These are phyloP conservation scores for Knoxia roxburghii DNA, from an alignment of 257 asterid genomes.

Conservation along the genomic window DNA sequence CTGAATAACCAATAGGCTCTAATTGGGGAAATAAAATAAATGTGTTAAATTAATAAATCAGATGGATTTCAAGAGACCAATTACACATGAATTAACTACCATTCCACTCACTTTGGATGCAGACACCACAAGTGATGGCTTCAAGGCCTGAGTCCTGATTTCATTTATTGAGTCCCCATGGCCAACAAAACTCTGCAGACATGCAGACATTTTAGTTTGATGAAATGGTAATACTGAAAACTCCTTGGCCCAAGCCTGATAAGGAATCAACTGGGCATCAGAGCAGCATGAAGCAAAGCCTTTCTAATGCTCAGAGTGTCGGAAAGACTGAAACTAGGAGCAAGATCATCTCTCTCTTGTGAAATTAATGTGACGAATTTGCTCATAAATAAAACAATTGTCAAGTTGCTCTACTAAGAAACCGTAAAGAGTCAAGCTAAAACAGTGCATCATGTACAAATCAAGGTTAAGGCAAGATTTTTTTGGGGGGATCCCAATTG, in stretches of 20 bases:
- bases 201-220: slow-evolving; percentile 1
- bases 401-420: not conserved
- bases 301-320: not conserved
- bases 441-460: not conserved
- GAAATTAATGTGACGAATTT: not conserved
- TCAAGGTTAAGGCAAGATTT: not conserved
- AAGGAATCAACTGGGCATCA: not conserved
- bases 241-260: not conserved
- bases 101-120: slow-evolving; percentile 78
- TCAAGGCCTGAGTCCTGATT: slow-evolving; percentile 81
- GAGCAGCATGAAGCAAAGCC: not conserved
- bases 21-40: not conserved
- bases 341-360: not conserved
- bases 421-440: no score
- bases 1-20: not conserved
- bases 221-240: slow-evolving; percentile 1
- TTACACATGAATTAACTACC: slow-evolving; percentile 5
- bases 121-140: slow-evolving; percentile 86
- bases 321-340: not conserved
- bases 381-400: not conserved
- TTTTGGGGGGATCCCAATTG: no score
- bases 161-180: slow-evolving; percentile 97
- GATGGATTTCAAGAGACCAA: slow-evolving; percentile 4
- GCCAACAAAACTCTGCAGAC: slow-evolving; percentile 82
- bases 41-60: not conserved